Evolutionary conservation across 345 rosid genomes (phyloP), one percentile per base, ranked within the genome.

Genomic region (Citrus maxima): DNA sequence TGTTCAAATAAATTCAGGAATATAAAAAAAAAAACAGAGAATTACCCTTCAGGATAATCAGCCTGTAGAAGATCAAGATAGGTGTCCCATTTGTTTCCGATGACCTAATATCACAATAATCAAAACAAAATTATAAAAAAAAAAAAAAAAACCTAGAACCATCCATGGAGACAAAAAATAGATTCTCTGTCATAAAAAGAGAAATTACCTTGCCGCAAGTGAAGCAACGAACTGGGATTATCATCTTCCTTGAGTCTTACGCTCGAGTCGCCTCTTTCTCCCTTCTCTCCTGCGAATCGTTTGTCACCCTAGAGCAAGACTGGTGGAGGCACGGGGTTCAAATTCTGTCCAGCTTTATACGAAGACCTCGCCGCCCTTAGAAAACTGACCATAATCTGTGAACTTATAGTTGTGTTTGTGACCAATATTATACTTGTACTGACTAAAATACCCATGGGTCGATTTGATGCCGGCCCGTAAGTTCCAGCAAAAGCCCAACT

Each of bases 1-100:
- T 30, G 22, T 24, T 22, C 61, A 32, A 42, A 69, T 14, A 27
- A 13, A 13, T 21, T 35, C 60, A 55, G 80, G 64, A 56, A 56
- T n/a, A 10, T 0, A 30, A 21, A 32, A 66, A 4, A 70, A 70
- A 42, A 22, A 22, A 10, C 5, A 32, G 25, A 3, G 12, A 24
- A 58, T 81, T 37, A 92, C 96, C 94, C 94, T 87, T 92, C 94
- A 2, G 87, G 80, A 79, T 92, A 90, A 74, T 90, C 92, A 2
- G 93, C 92, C 83, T 92, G 93, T 32, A 92, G 92, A 73, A 92
- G 93, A 72, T 92, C 96, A 27, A 92, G 92, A 77, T 92, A 92
- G 10, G 88, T 82, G 56, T 90, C 94, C 94, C 96, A 92, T 81
- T 90, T 92, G 88, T 92, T 90, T 56, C 96, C 94, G 55, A 92